Conservation (phyloP, 1,284 basidiomycete genomes). For the Sporisorium sorghi region DNA sequence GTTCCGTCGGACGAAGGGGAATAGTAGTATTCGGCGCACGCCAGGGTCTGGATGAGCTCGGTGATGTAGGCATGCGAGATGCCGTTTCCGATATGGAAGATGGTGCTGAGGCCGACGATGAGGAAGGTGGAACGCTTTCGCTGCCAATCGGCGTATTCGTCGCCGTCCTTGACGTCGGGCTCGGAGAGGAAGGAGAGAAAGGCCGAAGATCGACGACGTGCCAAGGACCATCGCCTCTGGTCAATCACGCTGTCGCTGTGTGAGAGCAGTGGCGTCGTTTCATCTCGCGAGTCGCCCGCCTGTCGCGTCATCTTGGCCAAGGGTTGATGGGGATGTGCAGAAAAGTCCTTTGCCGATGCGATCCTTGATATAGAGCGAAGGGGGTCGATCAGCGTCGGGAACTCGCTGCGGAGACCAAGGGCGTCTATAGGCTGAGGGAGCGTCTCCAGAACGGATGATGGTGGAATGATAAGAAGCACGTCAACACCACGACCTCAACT, state of each 20-base stretch:
- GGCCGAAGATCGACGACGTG: slow-evolving; percentile 38
- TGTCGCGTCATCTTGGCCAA: slow-evolving; percentile 27
- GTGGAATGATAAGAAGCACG: background rate
- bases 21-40: slow-evolving; percentile 47
- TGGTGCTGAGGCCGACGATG: slow-evolving; percentile 19
- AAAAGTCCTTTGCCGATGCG: background rate
- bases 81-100: slow-evolving; percentile 17
- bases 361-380: background rate
- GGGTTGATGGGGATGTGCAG: background rate
- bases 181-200: slow-evolving; percentile 45
- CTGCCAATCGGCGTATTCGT: slow-evolving; percentile 22
- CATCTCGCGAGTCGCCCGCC: slow-evolving; percentile 10
- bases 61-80: slow-evolving; percentile 20
- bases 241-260: slow-evolving; percentile 7
- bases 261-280: slow-evolving; percentile 31
- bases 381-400: background rate
- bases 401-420: background rate
- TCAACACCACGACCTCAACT: background rate
- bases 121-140: slow-evolving; percentile 23
- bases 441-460: background rate
- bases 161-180: slow-evolving; percentile 35
- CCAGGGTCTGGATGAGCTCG: slow-evolving; percentile 35
- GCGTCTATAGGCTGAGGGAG: background rate
- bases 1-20: slow-evolving; percentile 10
- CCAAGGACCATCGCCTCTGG: slow-evolving; percentile 28